phyloP scores from a whole-genome alignment of 345 rosid genomes.

The Ceriops zippeliana region DNA sequence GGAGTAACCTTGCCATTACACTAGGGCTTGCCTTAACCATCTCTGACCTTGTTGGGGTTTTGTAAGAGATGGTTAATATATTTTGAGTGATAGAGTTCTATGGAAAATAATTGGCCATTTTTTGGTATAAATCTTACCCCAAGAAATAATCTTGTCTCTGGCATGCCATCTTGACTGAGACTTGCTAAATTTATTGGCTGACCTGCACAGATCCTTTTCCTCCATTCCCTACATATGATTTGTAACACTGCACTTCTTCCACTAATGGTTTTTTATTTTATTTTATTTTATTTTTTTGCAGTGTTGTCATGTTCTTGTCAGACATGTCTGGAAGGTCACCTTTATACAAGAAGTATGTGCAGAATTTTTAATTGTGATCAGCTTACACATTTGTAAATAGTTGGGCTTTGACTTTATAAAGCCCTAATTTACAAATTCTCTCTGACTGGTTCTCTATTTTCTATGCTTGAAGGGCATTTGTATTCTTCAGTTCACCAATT shows the following conservation, averaged over 20 bases:
- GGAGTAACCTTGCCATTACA: too few species aligned
- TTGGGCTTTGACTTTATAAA: slow-evolving; percentile 3
- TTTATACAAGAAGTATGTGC: slow-evolving; percentile 86
- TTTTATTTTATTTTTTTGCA: slow-evolving; percentile 31
- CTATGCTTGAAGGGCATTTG: slow-evolving; percentile 73
- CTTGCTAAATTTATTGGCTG: too few species aligned
- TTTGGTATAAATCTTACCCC: too few species aligned
- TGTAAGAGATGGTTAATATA: too few species aligned
- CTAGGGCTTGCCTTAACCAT: too few species aligned
- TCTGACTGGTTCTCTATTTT: slow-evolving; percentile 15
- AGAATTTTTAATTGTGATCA: slow-evolving; percentile 3
- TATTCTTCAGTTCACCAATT: slow-evolving; percentile 95
- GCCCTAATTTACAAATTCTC: slow-evolving; percentile 8
- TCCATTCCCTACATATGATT: not conserved
- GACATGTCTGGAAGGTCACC: slow-evolving; percentile 97
- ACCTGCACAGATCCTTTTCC: too few species aligned
- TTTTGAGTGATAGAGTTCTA: too few species aligned
- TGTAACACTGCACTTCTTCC: not conserved
- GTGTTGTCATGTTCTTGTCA: slow-evolving; percentile 86
- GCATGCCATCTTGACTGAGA: too few species aligned
- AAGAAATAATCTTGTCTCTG: too few species aligned
- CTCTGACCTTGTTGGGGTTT: too few species aligned
- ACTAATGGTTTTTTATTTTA: too few species aligned
- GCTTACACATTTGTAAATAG: not conserved
- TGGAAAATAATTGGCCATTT: too few species aligned